Percentiles rank a stretch among this genome's conserved stretches.
These are phyloP conservation scores for Chaetomium globosum DNA, from an alignment of 2,329 filamentous ascomycete species.

Conservation along the genomic window DNA sequence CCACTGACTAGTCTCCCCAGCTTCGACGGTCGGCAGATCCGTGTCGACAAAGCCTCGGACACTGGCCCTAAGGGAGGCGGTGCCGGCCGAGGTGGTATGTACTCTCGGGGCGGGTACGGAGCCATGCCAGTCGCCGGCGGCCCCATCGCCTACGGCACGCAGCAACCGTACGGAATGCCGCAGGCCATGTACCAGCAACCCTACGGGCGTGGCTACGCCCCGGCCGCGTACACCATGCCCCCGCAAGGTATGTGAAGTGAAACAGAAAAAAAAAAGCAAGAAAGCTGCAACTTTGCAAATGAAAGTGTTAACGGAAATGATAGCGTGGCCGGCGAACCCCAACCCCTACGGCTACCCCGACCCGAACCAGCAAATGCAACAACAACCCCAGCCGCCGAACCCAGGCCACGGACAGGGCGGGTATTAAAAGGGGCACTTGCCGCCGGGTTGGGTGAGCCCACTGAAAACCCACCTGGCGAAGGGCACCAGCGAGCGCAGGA, in stretches of 20 bases:
- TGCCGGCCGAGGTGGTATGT: constrained; percentile 44
- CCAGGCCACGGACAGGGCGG: constrained; percentile 45
- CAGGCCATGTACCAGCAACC: constrained; percentile 46
- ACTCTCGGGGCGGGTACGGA: constrained; percentile 38
- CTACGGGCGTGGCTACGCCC: constrained; percentile 50
- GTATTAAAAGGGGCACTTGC: not conserved
- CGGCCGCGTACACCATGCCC: constrained; percentile 47
- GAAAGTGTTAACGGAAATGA: constrained; percentile 18
- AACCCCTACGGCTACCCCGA: constrained; percentile 54
- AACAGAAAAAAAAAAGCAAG: not conserved
- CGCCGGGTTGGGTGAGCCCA: not conserved
- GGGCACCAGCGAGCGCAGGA: constrained; percentile 1
- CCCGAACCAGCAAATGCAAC: constrained; percentile 45
- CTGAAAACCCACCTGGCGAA: not conserved
- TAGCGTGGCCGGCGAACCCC: constrained; percentile 41
- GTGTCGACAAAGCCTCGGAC: constrained; percentile 93
- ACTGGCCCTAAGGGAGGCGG: constrained; percentile 63
- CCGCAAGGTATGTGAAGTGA: constrained; percentile 43
- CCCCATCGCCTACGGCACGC: constrained; percentile 42
- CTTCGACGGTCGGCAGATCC: constrained; percentile 91
- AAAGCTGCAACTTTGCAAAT: not conserved
- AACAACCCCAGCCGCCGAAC: constrained; percentile 46
- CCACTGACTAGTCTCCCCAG: constrained; percentile 43
- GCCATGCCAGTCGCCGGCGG: constrained; percentile 39
- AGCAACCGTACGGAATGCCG: constrained; percentile 45